Percentiles rank a stretch among this genome's conserved stretches.
These are phyloP conservation scores for Cryptococcus floricola DNA, from an alignment of 1,284 basidiomycete species.

Conservation along the genomic window DNA sequence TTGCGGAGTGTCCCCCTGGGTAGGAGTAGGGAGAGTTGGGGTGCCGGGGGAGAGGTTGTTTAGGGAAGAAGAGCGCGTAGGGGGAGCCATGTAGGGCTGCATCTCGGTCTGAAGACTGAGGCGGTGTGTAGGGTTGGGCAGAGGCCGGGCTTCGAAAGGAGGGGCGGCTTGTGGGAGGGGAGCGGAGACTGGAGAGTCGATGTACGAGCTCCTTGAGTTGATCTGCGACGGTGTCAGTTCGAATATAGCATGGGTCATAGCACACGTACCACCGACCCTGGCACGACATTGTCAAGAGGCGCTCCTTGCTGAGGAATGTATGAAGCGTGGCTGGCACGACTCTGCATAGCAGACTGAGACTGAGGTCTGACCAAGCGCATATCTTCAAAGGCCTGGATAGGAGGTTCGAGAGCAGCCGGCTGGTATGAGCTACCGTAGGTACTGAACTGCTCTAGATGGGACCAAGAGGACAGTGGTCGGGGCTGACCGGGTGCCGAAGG, in stretches of 20 bases:
- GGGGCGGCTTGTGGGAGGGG: background rate
- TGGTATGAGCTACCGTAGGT: too few relatives aligned
- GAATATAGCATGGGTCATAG: background rate
- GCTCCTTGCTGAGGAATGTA: background rate
- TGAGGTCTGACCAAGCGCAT: background rate
- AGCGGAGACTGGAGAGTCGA: background rate
- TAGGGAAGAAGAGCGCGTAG: background rate
- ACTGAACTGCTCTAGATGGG: background rate
- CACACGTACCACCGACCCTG: background rate
- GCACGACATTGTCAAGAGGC: background rate
- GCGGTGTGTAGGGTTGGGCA: background rate
- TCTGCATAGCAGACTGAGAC: background rate
- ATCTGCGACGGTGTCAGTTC: background rate
- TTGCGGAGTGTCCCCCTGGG: constrained; percentile 19
- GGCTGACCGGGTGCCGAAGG: background rate
- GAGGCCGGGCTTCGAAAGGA: background rate
- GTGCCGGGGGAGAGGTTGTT: background rate
- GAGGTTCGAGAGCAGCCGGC: too few relatives aligned
- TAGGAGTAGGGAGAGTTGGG: background rate
- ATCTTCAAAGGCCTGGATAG: background rate
- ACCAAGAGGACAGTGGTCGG: background rate
- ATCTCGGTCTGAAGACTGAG: background rate
- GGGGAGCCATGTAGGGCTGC: background rate
- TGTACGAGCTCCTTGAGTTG: background rate
- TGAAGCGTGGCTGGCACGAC: background rate